phyloP scores from a whole-genome alignment of 148 eudicot genomes.

The Vaccinium macrocarpon region DNA sequence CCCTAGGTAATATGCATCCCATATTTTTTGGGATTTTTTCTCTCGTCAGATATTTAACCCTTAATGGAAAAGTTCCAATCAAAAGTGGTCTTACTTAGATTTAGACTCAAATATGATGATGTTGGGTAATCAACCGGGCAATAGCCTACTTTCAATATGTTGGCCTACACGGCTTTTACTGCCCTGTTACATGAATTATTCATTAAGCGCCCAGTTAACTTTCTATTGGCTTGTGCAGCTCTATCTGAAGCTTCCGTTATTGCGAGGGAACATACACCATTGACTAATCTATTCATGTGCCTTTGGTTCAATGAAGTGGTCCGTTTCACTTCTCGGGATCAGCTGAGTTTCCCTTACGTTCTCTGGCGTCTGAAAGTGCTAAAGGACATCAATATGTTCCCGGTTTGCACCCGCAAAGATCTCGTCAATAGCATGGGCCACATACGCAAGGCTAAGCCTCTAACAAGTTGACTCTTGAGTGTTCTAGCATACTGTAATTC shows the following conservation, averaged over 20 bases:
- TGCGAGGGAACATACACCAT: constrained; percentile 79
- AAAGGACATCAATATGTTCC: constrained; percentile 76
- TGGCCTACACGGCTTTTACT: not conserved
- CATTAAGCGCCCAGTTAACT: not conserved
- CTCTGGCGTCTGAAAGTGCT: constrained; percentile 75
- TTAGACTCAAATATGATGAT: not conserved
- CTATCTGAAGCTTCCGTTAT: constrained; percentile 86
- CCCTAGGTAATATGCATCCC: not conserved
- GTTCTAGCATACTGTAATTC: not conserved
- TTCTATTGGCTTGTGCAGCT: constrained; percentile 46
- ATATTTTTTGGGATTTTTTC: not conserved
- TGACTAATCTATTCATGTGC: constrained; percentile 83
- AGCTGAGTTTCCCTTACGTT: constrained; percentile 88
- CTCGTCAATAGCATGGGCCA: constrained; percentile 99
- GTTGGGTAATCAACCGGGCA: not conserved
- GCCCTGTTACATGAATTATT: not conserved
- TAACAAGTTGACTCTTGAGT: constrained; percentile 24
- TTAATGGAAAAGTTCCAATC: not conserved
- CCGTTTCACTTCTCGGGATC: constrained; percentile 97
- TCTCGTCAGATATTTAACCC: not conserved
- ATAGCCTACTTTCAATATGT: not conserved
- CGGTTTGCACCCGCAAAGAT: constrained; percentile 94
- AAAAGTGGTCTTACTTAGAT: not conserved
- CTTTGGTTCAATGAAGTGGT: constrained; percentile 98
- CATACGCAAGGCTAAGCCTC: constrained; percentile 87